A percentile compares a stretch with the other conserved stretches of the same genome.
These are phyloP conservation scores for Camellia lanceoleosa DNA, from an alignment of 148 eudicot species.

Conservation along the genomic window DNA sequence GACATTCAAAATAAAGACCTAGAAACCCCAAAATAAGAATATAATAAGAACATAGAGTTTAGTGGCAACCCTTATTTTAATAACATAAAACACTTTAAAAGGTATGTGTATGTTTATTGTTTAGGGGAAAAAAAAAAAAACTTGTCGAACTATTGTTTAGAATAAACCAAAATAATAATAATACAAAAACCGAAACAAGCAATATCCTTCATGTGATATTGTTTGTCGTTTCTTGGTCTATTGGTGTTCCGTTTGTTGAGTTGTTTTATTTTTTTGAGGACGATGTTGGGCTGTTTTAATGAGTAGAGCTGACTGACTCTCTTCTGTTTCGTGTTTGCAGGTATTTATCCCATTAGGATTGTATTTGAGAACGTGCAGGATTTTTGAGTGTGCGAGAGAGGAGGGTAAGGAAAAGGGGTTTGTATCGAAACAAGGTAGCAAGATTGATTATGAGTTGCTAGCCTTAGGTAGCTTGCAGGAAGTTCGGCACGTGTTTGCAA, in stretches of 20 bases:
- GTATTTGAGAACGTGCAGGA: constrained; percentile 46
- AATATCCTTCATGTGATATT: background rate
- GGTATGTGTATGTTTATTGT: no score
- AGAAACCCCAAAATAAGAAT: no score
- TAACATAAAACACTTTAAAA: no score
- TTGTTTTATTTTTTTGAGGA: no score
- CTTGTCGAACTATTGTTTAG: no score
- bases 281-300: background rate
- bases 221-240: background rate
- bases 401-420: constrained; percentile 47
- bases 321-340: constrained; percentile 39
- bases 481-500: constrained; percentile 71
- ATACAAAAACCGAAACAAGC: background rate
- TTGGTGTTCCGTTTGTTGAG: background rate
- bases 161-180: no score
- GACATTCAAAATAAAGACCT: no score
- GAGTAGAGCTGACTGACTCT: no score
- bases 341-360: constrained; percentile 59
- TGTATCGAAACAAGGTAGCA: constrained; percentile 55
- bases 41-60: no score
- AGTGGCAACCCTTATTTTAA: no score
- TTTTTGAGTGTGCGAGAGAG: constrained; percentile 54
- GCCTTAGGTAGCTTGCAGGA: constrained; percentile 57
- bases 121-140: no score
- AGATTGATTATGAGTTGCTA: constrained; percentile 60